Evolutionary conservation across 768 basidiomycete species (phyloP), one percentile per base, ranked within the genome.

Genomic region (Hericium rajendrae): DNA sequence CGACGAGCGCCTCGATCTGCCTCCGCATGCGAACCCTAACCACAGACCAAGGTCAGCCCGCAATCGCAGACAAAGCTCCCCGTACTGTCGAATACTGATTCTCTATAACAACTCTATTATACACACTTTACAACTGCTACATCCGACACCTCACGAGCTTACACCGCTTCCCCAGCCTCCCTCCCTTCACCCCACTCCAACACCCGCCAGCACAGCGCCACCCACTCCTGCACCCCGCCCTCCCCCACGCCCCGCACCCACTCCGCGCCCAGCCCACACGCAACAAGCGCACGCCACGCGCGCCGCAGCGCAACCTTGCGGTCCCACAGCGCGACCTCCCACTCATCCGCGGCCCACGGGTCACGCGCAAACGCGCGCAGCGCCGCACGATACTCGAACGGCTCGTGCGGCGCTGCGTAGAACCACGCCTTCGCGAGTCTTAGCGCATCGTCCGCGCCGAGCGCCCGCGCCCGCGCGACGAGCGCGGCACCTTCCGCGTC

Each of bases 211-310:
- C 76, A 73, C 60, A 80, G 57, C 28, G 75, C 76, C 10, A 82
- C 73, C 88, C 88, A 91, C 60, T 88, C 85, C 37, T 78, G 67
- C 4, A 65, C 54, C 28, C 79, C 82, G 18, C 73, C 72, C 65
- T 76, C 68, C 1, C 88, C 87, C n/a, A 89, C 80, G 2, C 78
- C 85, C 54, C 70, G 71, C 22, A 87, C 73, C 83, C 83, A 87
- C 16, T 72, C 71, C 38, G 76, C 76, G 2, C 81, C 84, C 56
- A 84, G 78, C 0, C 84, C 84, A 5, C 65, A 70, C 55, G 65
- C 71, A 66, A 84, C 83, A 50, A 89, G 61, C 15, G 73, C 76
- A 49, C 73, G 70, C 89, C 88, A 91, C 20, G 75, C 76, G 15
- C 61, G 61, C 53, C 85, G 72, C 57, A 91, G 58, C 9, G 77